Base-by-base conservation (phyloP, 345 rosid genomes). In the Lepidium didymum region DNA sequence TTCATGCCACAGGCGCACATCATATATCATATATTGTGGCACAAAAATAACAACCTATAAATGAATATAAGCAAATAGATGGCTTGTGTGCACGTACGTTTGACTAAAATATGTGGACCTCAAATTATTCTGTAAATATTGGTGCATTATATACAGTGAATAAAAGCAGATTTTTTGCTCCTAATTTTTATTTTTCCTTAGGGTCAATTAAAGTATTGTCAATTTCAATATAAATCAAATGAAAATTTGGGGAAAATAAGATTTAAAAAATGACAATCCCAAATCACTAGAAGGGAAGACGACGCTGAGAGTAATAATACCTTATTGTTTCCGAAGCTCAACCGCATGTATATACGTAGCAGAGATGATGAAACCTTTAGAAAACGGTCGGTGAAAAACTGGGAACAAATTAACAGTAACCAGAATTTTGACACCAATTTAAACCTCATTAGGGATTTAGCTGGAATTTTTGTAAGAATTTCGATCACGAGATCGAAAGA, bases 61-160 rank as follows among this genome's bases (percentile, higher is more conserved):
- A 12, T 42, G 43, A 18, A 29, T 27, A 8, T 33, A 37, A 10
- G 37, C 42, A 45, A 19, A 44, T 58, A 56, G 15, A 45, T 56
- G 27, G 19, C 11, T 68, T 57, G 41, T 47, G 41, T 57, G 73
- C 65, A 57, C 57, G 73, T 50, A 57, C 31, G 50, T 27, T 49
- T 36, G 40, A 46, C 50, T 47, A 47, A 57, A 36, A 36, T 37
- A 68, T 27, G 41, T 16, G 40, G 37, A 16, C 19, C 33, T 42
- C 11, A 47, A 10, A 56, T 34, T 55, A 19, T 12, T 68, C 5
- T 56, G 46, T n/a, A 13, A 31, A 33, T 33, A 54, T 8, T 31
- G 34, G n/a, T 10, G n/a, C 21, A 18, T 10, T 40, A 19, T n/a
- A 33, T 8, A 31, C 25, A 33, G 37, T 41, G 10, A 16, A 41